Evolutionary conservation across 306 rosid species (phyloP).

Genomic region (Begonia loranthoides): DNA sequence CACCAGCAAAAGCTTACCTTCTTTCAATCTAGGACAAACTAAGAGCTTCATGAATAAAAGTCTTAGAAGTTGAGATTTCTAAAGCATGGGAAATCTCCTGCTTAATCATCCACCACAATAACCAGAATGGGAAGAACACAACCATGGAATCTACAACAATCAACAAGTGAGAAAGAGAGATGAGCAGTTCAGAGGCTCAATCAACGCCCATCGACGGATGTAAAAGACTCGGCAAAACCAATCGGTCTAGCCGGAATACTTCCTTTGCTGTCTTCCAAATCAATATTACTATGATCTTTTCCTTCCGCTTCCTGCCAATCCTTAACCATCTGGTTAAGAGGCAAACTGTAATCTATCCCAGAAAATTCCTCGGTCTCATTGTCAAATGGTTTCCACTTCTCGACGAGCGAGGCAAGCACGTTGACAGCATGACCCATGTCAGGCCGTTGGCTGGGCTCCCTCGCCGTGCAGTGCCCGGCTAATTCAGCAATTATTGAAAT

Average conservation of each 20-base stretch:
- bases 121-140: too few species aligned
- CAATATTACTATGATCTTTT: constrained; percentile 32
- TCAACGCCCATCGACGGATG: too few species aligned
- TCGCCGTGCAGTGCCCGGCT: constrained; percentile 62
- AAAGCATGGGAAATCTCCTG: too few species aligned
- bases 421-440: constrained; percentile 62
- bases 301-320: constrained; percentile 60
- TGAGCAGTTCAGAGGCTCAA: too few species aligned
- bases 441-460: constrained; percentile 52
- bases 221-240: constrained; percentile 18
- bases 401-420: constrained; percentile 43
- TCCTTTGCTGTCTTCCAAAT: constrained; percentile 34
- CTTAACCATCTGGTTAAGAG: constrained; percentile 54
- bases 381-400: constrained; percentile 52
- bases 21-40: too few species aligned
- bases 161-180: too few species aligned
- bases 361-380: constrained; percentile 44
- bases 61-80: too few species aligned
- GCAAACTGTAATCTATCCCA: constrained; percentile 52
- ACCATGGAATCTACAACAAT: too few species aligned
- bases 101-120: too few species aligned
- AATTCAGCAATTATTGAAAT: constrained; percentile 33
- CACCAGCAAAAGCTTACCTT: too few species aligned
- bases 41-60: too few species aligned
- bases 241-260: constrained; percentile 54